Percentiles rank a stretch among this genome's conserved stretches.
Conservation (phyloP, 2,329 filamentous ascomycete genomes). For the Cladorrhinum sp. region DNA sequence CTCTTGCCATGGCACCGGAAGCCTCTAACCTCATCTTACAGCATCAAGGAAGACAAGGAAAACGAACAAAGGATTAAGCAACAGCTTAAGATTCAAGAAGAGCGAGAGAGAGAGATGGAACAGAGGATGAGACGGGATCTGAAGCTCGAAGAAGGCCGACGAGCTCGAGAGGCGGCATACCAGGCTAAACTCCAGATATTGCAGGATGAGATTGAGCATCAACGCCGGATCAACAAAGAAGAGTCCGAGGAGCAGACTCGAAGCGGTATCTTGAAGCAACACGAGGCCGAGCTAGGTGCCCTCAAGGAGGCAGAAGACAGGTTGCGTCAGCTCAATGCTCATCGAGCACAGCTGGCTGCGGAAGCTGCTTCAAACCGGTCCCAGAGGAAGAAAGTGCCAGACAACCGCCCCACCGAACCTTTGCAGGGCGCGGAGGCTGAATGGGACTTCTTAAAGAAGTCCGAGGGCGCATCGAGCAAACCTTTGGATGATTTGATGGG, state of each 20-base stretch:
- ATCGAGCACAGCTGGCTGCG: slow-evolving; percentile 10
- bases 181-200: slow-evolving; percentile 43
- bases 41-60: slow-evolving; percentile 44
- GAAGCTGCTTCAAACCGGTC: slow-evolving; percentile 5
- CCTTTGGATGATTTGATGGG: slow-evolving; percentile 63
- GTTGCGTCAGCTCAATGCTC: slow-evolving; percentile 20
- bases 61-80: slow-evolving; percentile 41
- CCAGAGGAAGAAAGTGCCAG: background rate
- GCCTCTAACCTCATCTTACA: too few relatives aligned
- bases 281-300: slow-evolving; percentile 44
- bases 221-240: slow-evolving; percentile 43
- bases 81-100: slow-evolving; percentile 50
- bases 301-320: slow-evolving; percentile 35
- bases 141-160: slow-evolving; percentile 49
- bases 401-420: slow-evolving; percentile 5
- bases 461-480: slow-evolving; percentile 48
- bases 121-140: slow-evolving; percentile 45
- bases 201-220: slow-evolving; percentile 52
- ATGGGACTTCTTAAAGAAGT: slow-evolving; percentile 60
- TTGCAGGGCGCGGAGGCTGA: slow-evolving; percentile 44
- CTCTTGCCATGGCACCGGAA: too few relatives aligned
- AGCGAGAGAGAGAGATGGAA: slow-evolving; percentile 42
- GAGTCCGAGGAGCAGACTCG: slow-evolving; percentile 43
- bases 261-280: too few relatives aligned
- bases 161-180: slow-evolving; percentile 45